Base-by-base conservation (phyloP, 768 basidiomycete species). In the Suillus plorans region DNA sequence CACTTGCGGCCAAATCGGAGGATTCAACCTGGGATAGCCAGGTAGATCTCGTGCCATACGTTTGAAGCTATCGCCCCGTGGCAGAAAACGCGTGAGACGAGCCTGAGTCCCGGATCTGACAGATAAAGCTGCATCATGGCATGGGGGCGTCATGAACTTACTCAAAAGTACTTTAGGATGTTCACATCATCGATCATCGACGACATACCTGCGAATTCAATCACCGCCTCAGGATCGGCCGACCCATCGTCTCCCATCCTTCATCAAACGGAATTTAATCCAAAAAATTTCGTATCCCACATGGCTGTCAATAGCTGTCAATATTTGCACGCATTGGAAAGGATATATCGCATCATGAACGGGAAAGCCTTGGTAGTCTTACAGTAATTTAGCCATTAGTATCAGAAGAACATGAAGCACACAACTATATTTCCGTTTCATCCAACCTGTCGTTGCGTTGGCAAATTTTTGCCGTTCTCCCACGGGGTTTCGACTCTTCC, bases 391-490 rank as follows among this genome's bases (percentile, higher is more conserved):
- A 52, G 65, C 65, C 58, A 49, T 56, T 57, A 47, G 62, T 63
- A 62, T 59, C 28, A 31, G 28, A 31, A 31, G 31, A 56, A 64
- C 42, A 42, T 55, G 13, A 60, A 67, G 49, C 45, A 22, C 1
- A 1, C 52, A 10, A 34, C 63, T 61, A 61, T 22, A 65, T 65
- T 66, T 67, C 60, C 59, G 66, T 36, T 64, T 63, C 31, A 53
- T 42, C 39, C 36, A 22, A 52, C 16, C 45, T 10, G 37, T 41
- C 7, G n/a, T 60, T 34, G 41, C 55, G 36, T 62, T 42, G 41
- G 58, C 39, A 36, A 39, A 39, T 4, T 62, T 44, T 61, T 34
- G 20, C 66, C 58, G 50, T 9, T 31, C 56, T 65, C 66, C 60
- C 66, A 67, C 66, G 60, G 63, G 39, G 53, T 39, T 7, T 42